These are phyloP conservation scores for Candida vartiovaarae DNA, from an alignment of 805 yeast genomes.

Conservation along the genomic window DNA sequence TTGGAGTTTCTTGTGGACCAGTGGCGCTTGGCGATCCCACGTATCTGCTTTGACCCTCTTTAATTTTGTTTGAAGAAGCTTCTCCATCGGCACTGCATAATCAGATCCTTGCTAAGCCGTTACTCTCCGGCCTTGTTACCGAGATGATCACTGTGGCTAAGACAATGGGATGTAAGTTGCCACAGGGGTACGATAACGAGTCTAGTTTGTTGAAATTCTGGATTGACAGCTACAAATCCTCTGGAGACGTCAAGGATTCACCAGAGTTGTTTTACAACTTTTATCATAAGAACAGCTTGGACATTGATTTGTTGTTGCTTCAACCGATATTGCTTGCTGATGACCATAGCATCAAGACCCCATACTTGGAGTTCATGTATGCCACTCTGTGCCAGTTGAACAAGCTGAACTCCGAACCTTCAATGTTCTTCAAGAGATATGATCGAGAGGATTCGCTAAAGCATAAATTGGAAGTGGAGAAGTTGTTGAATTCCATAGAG, in stretches of 20 bases:
- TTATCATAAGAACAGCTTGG: constrained; percentile 47
- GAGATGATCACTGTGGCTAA: constrained; percentile 70
- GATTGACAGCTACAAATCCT: constrained; percentile 17
- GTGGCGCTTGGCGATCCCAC: constrained; percentile 81
- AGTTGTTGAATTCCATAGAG: constrained; percentile 1
- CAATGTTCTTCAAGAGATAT: constrained; percentile 21
- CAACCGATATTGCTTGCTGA: constrained; percentile 90
- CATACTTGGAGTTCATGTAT: constrained; percentile 82
- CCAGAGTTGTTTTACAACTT: constrained; percentile 65
- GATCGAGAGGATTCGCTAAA: constrained; percentile 6
- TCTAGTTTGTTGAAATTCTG: constrained; percentile 47
- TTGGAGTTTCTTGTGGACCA: constrained; percentile 63
- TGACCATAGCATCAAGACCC: constrained; percentile 78
- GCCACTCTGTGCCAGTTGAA: constrained; percentile 65
- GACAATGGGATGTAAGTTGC: constrained; percentile 69
- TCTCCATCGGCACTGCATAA: constrained; percentile 49
- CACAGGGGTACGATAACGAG: constrained; percentile 65
- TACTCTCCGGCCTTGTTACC: constrained; percentile 69
- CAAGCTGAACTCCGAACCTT: constrained; percentile 21
- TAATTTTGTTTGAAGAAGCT: constrained; percentile 67
- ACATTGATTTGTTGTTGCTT: constrained; percentile 68
- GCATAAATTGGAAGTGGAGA: constrained; percentile 4
- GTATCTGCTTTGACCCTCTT: constrained; percentile 72
- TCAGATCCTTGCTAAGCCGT: constrained; percentile 79
- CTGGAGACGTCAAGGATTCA: constrained; percentile 32